Conservation (phyloP, 495 filamentous ascomycete genomes). For the Neurospora sp. region DNA sequence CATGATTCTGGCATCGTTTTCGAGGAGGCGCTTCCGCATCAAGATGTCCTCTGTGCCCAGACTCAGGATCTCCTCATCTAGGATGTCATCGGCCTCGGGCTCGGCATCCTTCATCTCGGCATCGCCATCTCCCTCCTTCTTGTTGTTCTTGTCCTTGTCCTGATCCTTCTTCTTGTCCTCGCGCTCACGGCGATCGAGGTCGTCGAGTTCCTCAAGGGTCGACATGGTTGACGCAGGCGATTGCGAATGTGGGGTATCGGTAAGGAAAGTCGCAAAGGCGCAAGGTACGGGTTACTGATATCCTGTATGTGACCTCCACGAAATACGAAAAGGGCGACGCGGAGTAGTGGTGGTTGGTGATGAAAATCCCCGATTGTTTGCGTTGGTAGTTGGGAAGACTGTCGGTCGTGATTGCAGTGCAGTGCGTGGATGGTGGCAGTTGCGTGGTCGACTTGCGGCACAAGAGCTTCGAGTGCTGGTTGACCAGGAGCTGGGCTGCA, state of each 20-base stretch:
- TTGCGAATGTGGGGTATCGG: not conserved
- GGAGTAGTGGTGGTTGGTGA: not conserved
- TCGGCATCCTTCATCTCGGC: constrained; percentile 82
- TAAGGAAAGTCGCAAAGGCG: not conserved
- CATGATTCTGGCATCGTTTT: constrained; percentile 98
- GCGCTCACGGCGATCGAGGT: constrained; percentile 55
- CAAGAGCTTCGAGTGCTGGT: constrained; percentile 17
- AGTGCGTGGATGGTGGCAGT: constrained; percentile 7
- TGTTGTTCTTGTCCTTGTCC: constrained; percentile 65
- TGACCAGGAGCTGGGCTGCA: constrained; percentile 18
- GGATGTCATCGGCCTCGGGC: constrained; percentile 55
- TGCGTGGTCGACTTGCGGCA: constrained; percentile 1
- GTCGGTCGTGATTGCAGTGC: constrained; percentile 13
- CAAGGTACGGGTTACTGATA: not conserved
- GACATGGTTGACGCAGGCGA: constrained; percentile 19
- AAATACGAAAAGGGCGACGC: not conserved
- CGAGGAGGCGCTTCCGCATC: constrained; percentile 75
- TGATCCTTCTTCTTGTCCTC: constrained; percentile 54
- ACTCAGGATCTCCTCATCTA: constrained; percentile 84
- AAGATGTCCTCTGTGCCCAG: constrained; percentile 89
- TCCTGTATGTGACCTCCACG: not conserved
- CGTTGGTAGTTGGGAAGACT: not conserved
- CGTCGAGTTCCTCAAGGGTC: constrained; percentile 34
- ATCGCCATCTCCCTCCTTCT: constrained; percentile 60
- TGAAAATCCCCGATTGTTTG: not conserved